A percentile compares a stretch with the other conserved stretches of the same genome.
Conservation (phyloP, 495 filamentous ascomycete species). For the Chaetomium tenue region DNA sequence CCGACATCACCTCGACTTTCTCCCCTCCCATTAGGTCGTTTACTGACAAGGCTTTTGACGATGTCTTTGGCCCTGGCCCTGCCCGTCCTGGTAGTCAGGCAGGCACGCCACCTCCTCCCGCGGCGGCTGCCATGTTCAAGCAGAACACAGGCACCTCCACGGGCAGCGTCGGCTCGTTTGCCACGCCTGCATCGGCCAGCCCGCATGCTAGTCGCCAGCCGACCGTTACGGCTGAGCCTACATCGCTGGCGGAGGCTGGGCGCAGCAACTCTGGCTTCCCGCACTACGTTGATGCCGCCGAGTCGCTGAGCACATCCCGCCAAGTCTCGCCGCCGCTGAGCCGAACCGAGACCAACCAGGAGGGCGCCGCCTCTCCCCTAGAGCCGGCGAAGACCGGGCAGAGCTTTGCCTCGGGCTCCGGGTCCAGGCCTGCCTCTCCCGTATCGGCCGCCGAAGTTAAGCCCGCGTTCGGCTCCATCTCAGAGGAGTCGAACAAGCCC, state of each 20-base stretch:
- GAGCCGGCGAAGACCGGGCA: constrained; percentile 38
- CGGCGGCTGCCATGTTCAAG: constrained; percentile 66
- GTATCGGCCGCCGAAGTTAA: constrained; percentile 26
- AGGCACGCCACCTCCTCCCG: constrained; percentile 50
- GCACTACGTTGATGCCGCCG: constrained; percentile 61
- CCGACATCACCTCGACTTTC: constrained; percentile 61
- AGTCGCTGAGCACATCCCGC: constrained; percentile 73
- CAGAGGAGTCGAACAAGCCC: constrained; percentile 26
- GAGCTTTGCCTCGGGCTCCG: constrained; percentile 37
- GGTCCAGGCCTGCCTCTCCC: constrained; percentile 30
- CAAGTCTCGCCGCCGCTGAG: constrained; percentile 79
- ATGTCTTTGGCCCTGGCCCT: constrained; percentile 72
- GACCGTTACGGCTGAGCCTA: constrained; percentile 50
- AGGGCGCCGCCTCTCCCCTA: constrained; percentile 42
- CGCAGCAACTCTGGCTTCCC: constrained; percentile 72
- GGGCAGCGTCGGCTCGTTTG: constrained; percentile 51
- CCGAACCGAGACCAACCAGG: constrained; percentile 63
- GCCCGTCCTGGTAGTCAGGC: constrained; percentile 27
- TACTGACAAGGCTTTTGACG: constrained; percentile 74
- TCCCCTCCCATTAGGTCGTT: constrained; percentile 47
- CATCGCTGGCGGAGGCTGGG: constrained; percentile 62
- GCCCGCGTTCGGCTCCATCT: constrained; percentile 18
- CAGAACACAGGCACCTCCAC: constrained; percentile 57
- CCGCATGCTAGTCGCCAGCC: constrained; percentile 54
- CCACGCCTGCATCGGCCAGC: constrained; percentile 53